These are phyloP conservation scores for Stentor coeruleus DNA, from an alignment of 73 alveolate genomes.

Conservation along the genomic window DNA sequence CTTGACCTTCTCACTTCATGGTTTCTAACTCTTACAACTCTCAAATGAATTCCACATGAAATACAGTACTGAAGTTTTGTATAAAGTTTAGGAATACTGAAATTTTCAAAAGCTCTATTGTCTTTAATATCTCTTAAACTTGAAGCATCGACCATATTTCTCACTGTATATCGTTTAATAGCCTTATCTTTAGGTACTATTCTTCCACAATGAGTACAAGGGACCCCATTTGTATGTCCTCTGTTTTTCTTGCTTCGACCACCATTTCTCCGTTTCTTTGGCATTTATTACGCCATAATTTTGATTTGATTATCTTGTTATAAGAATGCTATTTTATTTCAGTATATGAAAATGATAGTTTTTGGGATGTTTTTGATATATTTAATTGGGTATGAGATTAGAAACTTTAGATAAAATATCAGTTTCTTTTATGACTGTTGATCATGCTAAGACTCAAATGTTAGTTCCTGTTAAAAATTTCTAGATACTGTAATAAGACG, in stretches of 20 bases:
- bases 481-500: too few species aligned
- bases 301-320: too few species aligned
- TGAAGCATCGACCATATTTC: slow-evolving; percentile 93
- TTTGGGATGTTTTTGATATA: too few species aligned
- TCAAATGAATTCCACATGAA: slow-evolving; percentile 85
- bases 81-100: too few species aligned
- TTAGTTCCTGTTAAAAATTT: too few species aligned
- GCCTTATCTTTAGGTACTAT: slow-evolving; percentile 91
- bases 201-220: slow-evolving; percentile 90
- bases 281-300: too few species aligned
- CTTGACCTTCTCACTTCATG: slow-evolving; percentile 64
- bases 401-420: too few species aligned
- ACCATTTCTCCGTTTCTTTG: slow-evolving; percentile 86
- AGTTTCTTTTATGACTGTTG: too few species aligned
- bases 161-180: slow-evolving; percentile 79
- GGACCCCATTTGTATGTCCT: slow-evolving; percentile 85
- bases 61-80: slow-evolving; percentile 67
- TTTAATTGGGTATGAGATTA: too few species aligned
- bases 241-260: slow-evolving; percentile 91
- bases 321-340: too few species aligned
- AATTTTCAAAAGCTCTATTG: slow-evolving; percentile 70
- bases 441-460: too few species aligned
- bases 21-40: slow-evolving; percentile 82
- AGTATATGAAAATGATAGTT: too few species aligned
- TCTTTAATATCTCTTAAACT: slow-evolving; percentile 89